Percentiles rank a stretch among this genome's conserved stretches.
phyloP scores from a whole-genome alignment of 164 flowering plant genomes.

The Annona squamosa region DNA sequence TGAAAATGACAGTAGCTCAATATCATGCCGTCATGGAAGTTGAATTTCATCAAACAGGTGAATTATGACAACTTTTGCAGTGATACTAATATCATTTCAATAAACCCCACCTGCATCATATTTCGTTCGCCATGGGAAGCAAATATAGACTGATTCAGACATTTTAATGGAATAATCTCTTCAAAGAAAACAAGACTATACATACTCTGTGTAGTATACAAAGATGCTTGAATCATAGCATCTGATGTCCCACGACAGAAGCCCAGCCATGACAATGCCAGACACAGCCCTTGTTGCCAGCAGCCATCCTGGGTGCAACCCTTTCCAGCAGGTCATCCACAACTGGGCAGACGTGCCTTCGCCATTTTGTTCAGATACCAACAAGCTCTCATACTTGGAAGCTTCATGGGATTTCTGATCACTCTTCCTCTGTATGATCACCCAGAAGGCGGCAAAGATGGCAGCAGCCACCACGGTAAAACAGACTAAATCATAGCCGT shows the following conservation, averaged over 20 bases:
- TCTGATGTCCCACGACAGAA: slow-evolving; percentile 40
- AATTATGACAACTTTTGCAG: no score
- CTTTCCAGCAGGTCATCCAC: slow-evolving; percentile 54
- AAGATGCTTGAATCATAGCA: slow-evolving; percentile 32
- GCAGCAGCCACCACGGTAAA: slow-evolving; percentile 37
- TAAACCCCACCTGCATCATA: no score
- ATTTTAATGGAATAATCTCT: not conserved
- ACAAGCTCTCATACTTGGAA: slow-evolving; percentile 31
- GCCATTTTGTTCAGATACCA: slow-evolving; percentile 14
- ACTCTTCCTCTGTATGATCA: slow-evolving; percentile 24
- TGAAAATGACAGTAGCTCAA: no score
- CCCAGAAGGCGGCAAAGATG: slow-evolving; percentile 30
- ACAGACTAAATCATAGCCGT: slow-evolving; percentile 50
- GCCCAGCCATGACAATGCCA: slow-evolving; percentile 18
- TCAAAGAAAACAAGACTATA: not conserved
- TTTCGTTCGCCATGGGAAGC: no score
- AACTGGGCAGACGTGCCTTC: slow-evolving; percentile 29
- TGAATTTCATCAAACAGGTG: no score
- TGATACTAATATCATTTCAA: no score
- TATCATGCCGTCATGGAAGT: no score
- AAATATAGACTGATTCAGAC: not conserved
- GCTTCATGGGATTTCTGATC: slow-evolving; percentile 10
- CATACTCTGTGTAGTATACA: slow-evolving; percentile 58
- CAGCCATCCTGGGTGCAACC: slow-evolving; percentile 50
- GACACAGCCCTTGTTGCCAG: slow-evolving; percentile 27